Evolutionary conservation across 192 early-diverging fungal genomes (phyloP), one percentile per base, ranked within the genome.

Genomic region (Mortierella hygrophila): DNA sequence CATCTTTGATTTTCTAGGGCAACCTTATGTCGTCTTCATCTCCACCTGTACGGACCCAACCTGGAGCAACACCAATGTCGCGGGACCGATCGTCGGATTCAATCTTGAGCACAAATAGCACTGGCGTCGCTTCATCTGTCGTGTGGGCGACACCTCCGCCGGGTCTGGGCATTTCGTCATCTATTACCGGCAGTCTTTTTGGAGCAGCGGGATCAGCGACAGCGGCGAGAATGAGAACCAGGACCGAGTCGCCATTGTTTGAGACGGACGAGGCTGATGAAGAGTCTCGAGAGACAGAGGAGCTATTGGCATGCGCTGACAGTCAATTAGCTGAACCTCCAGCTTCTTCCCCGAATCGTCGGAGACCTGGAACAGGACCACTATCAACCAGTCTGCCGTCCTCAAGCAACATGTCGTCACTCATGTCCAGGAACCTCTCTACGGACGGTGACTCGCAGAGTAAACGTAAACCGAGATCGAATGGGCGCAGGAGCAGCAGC

Each of bases 171-270:
- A 47, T 38, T 1, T 18, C 54, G 11, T 57, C 76, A 3, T 26
- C 73, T 40, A 68, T 41, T 23, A 29, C 20, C 11, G 77, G 79
- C 26, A 85, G 78, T 47, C 54, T 86, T 3, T 86, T 86, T 74
- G 84, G 84, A 16, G 75, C 75, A 2, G 70, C 69, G 47, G 79
- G 84, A 77, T 60, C 79, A 47, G 76, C 76, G 20, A 11, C 75
- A 5, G 76, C 77, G 20, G 69, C 78, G 13, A 79, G 84, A 32
- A 77, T 86, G 84, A 70, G 74, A 32, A 69, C 79, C n/a, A 80
- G 52, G 79, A 86, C 79, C 4, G 84, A 86, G 6, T 86, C 84
- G 7, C 84, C 84, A 18, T 71, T 86, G 4, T 86, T 86, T 42
- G 79, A 78, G 47, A 75, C 71, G 4, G 84, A 86, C 11, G 79